These are phyloP conservation scores for Geotrichum histeridarum DNA, from an alignment of 1,139 yeast genomes.

Conservation along the genomic window DNA sequence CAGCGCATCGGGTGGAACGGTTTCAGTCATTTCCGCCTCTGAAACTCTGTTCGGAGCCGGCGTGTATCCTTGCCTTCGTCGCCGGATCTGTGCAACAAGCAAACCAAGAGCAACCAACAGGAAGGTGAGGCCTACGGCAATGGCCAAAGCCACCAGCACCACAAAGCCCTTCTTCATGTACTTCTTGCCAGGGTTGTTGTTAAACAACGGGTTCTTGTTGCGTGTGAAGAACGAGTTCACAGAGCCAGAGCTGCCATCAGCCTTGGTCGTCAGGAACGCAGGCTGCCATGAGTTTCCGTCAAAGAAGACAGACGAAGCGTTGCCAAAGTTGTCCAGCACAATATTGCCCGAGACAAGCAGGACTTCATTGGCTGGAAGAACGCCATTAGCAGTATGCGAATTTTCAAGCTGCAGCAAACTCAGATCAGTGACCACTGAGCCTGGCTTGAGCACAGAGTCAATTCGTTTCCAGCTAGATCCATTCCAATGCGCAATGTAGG, in stretches of 20 bases:
- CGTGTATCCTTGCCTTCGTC: slow-evolving; percentile 41
- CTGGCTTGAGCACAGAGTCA: slow-evolving; percentile 37
- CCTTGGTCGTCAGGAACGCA: slow-evolving; percentile 43
- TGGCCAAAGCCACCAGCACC: slow-evolving; percentile 80
- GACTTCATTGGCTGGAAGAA: slow-evolving; percentile 45
- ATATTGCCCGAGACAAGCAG: slow-evolving; percentile 63
- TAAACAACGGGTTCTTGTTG: slow-evolving; percentile 23
- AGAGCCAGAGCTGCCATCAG: slow-evolving; percentile 26
- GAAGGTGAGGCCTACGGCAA: slow-evolving; percentile 76
- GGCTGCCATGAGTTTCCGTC: slow-evolving; percentile 75
- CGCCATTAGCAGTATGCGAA: slow-evolving; percentile 35
- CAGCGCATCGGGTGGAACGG: slow-evolving; percentile 60
- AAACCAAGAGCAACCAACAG: slow-evolving; percentile 61
- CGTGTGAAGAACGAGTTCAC: slow-evolving; percentile 29
- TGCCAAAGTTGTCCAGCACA: slow-evolving; percentile 49
- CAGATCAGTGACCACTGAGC: slow-evolving; percentile 32
- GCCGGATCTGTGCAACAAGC: slow-evolving; percentile 46
- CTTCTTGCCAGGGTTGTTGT: slow-evolving; percentile 22
- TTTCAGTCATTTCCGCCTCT: slow-evolving; percentile 62
- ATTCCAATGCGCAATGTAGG: slow-evolving; percentile 36
- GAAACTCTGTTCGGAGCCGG: slow-evolving; percentile 49
- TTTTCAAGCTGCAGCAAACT: slow-evolving; percentile 35
- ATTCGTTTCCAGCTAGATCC: slow-evolving; percentile 35
- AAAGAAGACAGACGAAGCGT: slow-evolving; percentile 61
- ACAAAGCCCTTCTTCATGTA: slow-evolving; percentile 61